Conservation (phyloP, 371 early-diverging fungal species). For the Rhizopus delemar region DNA sequence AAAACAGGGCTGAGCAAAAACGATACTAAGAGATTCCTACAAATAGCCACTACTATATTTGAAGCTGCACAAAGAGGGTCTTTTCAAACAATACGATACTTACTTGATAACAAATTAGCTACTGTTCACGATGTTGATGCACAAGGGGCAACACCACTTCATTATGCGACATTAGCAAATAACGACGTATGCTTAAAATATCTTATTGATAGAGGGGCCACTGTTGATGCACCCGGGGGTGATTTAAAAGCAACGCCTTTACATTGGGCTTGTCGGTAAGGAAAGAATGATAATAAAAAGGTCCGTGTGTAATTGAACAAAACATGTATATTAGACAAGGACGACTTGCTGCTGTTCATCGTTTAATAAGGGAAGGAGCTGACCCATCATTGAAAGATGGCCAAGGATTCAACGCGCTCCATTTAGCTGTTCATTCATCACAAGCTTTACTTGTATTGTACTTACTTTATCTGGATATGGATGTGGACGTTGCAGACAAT, state of each 20-base stretch:
- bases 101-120: conserved; percentile 55
- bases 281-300: neutral
- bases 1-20: neutral
- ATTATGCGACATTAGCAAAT: conserved; percentile 82
- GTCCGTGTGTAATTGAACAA: neutral
- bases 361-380: conserved; percentile 79
- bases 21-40: neutral
- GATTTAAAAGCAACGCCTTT: conserved; percentile 84
- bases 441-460: conserved; percentile 76
- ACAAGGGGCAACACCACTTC: conserved; percentile 72
- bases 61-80: conserved; percentile 74
- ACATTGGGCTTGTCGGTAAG: conserved; percentile 84
- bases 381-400: conserved; percentile 72
- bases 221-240: conserved; percentile 74
- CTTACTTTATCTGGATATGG: conserved; percentile 65
- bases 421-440: conserved; percentile 89
- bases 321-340: conserved; percentile 54
- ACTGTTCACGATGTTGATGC: conserved; percentile 58
- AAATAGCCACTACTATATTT: conserved; percentile 43
- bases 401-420: conserved; percentile 89
- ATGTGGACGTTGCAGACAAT: conserved; percentile 73
- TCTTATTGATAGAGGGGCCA: conserved; percentile 80
- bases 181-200: conserved; percentile 73
- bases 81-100: conserved; percentile 49
- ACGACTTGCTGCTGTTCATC: conserved; percentile 70